Base-by-base conservation (phyloP, 2,329 filamentous ascomycete species). In the Tolypocladium nubicola region DNA sequence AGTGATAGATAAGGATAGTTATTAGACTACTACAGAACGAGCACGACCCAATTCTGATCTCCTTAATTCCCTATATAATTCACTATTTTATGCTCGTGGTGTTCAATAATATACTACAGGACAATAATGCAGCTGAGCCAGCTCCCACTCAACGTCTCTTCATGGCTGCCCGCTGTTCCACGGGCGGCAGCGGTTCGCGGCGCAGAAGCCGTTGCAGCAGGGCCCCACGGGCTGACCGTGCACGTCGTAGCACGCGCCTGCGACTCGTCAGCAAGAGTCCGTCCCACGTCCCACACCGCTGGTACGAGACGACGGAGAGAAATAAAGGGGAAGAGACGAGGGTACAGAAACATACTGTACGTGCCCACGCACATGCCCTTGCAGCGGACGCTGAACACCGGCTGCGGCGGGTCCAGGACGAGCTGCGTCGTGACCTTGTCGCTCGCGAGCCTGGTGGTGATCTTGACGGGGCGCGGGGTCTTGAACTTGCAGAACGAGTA, bases 181-280 rank as follows among this genome's bases (percentile, higher is more conserved):
- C 4, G 75, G 71, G 26, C 73, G 68, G 63, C 75, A 78, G 55
- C 67, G 68, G 37, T 68, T 69, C 4, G 71, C 75, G 3, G 73
- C 72, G 56, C 75, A 78, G 61, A 70, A 73, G 6, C 75, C 75
- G 26, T 70, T 72, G 64, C 75, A 77, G 68, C 76, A 78, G 35
- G 66, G 63, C 1, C 71, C 74, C 7, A 72, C 63, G 16, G 57
- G 66, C 59, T 74, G 71, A 3, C 70, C 72, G 10, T 71, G 63
- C 43, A 59, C 53, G 40, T 63, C 60, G 60, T 70, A 75, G 62
- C 75, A 76, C 30, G 67, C 64, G 26, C 61, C 65, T 66, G 26
- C 38, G 30, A 49, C 37, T 14, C 6, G 13, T 33, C 19, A 38
- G 39, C 39, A 19, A 40, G 7, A 2, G 16, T 7, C 45, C 52